These are phyloP conservation scores for Amborella trichopoda DNA, from an alignment of 164 flowering plant species.

Conservation along the genomic window DNA sequence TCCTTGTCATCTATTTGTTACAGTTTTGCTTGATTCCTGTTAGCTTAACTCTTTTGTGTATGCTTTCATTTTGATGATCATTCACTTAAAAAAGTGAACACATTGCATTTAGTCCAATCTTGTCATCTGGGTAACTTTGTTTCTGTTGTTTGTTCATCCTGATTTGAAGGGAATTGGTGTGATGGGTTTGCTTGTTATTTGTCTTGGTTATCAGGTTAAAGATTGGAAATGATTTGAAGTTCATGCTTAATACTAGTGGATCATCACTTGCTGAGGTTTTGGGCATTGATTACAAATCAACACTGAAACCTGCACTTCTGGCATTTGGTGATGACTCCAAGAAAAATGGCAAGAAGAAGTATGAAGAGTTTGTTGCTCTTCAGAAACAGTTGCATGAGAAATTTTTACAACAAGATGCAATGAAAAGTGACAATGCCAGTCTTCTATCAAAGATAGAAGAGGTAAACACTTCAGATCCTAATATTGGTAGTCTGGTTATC, in stretches of 20 bases:
- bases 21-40: no score
- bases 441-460: slow-evolving; percentile 52
- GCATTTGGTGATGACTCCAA: slow-evolving; percentile 33
- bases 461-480: no score
- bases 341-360: slow-evolving; percentile 29
- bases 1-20: no score
- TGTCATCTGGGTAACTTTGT: no score
- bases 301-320: slow-evolving; percentile 50
- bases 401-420: slow-evolving; percentile 41
- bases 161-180: no score
- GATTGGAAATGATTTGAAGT: slow-evolving; percentile 50
- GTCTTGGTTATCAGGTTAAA: slow-evolving; percentile 43
- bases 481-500: no score
- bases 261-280: slow-evolving; percentile 50
- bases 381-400: slow-evolving; percentile 46
- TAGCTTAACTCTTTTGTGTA: no score
- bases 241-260: slow-evolving; percentile 46
- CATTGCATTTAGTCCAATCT: no score
- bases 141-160: no score
- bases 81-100: no score
- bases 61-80: no score
- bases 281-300: slow-evolving; percentile 69
- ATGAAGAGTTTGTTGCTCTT: slow-evolving; percentile 46
- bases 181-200: neutral
- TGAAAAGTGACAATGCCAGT: slow-evolving; percentile 26